phyloP scores from a whole-genome alignment of 2,329 filamentous ascomycete species.

The Epichloe aotearoae region DNA sequence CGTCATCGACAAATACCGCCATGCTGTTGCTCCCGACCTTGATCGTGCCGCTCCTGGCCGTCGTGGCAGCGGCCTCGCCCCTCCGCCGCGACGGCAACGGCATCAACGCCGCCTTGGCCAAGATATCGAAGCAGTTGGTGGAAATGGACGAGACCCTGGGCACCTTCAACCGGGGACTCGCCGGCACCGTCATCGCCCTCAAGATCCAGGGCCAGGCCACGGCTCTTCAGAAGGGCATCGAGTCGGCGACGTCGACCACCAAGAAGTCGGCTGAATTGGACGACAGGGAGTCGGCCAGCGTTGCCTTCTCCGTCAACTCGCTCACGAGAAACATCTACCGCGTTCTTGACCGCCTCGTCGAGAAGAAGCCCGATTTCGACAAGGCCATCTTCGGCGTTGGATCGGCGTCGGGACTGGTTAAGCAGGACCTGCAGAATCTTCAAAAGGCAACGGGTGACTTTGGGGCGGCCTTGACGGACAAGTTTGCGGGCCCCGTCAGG shows the following conservation, averaged over 20 bases:
- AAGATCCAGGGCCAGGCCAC: background rate
- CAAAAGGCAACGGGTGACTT: background rate
- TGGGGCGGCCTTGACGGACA: background rate
- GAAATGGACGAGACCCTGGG: background rate
- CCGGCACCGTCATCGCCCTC: background rate
- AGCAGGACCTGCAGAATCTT: background rate
- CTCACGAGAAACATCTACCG: background rate
- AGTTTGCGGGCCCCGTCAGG: background rate
- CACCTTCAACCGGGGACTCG: background rate
- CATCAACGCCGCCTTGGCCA: slow-evolving; percentile 1
- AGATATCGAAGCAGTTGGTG: background rate
- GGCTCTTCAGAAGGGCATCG: background rate
- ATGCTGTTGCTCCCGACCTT: background rate
- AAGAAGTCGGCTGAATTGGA: background rate
- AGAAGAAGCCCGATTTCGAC: background rate
- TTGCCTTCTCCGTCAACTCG: background rate
- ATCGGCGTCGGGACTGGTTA: background rate
- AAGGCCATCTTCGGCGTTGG: background rate
- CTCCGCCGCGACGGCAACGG: background rate
- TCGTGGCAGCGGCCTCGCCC: background rate
- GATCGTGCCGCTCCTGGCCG: background rate
- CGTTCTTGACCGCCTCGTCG: background rate
- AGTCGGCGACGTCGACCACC: background rate
- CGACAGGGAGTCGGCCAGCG: background rate
- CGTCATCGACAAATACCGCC: background rate